Evolutionary conservation across 805 yeast genomes (phyloP).

Genomic region (Groenewaldozyma salmanticensis): DNA sequence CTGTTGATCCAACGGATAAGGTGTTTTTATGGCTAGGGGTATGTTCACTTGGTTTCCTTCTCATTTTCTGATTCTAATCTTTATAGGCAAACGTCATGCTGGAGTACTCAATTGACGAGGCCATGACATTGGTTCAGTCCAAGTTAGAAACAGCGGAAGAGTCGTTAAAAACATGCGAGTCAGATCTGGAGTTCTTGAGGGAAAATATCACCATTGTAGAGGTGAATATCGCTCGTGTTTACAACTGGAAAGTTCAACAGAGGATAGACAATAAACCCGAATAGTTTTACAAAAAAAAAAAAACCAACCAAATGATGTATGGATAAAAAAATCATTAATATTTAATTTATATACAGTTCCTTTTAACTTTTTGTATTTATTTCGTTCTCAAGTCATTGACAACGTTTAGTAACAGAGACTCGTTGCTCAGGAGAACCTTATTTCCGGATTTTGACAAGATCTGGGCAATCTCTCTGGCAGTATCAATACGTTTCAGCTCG

Average conservation of each 20-base stretch:
- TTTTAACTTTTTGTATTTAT: too few relatives aligned
- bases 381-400: constrained; percentile 58
- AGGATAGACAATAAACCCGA: too few relatives aligned
- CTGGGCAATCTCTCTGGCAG: constrained; percentile 90
- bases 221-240: constrained; percentile 80
- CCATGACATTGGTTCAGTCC: constrained; percentile 53
- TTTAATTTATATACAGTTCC: too few relatives aligned
- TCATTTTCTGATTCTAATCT: too few relatives aligned
- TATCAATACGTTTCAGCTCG: constrained; percentile 91
- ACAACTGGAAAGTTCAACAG: constrained; percentile 31
- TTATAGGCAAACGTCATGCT: constrained; percentile 98
- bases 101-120: constrained; percentile 87
- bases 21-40: constrained; percentile 95
- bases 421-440: constrained; percentile 83
- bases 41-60: too few relatives aligned
- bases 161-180: constrained; percentile 55
- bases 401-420: constrained; percentile 83
- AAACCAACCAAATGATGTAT: too few relatives aligned
- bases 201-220: constrained; percentile 96
- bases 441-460: constrained; percentile 84
- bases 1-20: constrained; percentile 48
- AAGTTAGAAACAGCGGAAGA: constrained; percentile 56
- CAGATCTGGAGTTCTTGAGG: constrained; percentile 73
- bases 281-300: too few relatives aligned
- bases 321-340: too few relatives aligned